Base-by-base conservation (phyloP, 805 yeast species). In the Cyberlindnera sargentensis region DNA sequence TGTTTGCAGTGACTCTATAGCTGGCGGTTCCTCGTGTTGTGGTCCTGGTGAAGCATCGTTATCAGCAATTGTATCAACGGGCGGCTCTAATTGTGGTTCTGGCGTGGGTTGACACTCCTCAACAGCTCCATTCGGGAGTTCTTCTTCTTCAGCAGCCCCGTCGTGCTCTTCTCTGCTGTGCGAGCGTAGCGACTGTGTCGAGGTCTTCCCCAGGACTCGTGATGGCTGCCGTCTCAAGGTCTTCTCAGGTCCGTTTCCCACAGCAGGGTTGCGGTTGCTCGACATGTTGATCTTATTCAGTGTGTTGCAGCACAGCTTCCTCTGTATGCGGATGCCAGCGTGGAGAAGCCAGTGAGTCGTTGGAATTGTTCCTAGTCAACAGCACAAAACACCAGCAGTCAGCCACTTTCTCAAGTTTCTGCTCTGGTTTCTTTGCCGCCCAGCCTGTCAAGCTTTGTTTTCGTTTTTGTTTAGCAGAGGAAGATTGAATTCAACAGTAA, bases 11-110 rank as follows among this genome's bases (percentile, higher is more conserved):
- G 36, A 31, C 6, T 20, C 34, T 6, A 15, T 8, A 10, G 24
- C 31, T 30, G 28, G 35, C 5, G 29, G 5, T 6, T 2, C 11
- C 24, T 11, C 25, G 42, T 42, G 39, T 40, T 37, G 25, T 39
- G 46, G 30, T 45, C 41, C 31, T 29, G 44, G 37, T 47, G 43
- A 40, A 45, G 29, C 20, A 5, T 35, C 5, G 15, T 26, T n/a
- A 15, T 6, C 24, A 25, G 36, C 11, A 6, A 20, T 2, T 15
- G 20, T 15, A 15, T 2, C 20, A 15, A 15, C 20, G 20, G 20
- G 20, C 4, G 26, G 25, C 4, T 25, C 37, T 11, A 11, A 9
- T 29, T 27, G 34, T 36, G 25, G 11, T 9, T 23, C 9, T 4
- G 28, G n/a, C 28, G 23, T 29, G 7, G 37, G 28, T 30, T 27